Base-by-base conservation (phyloP, 208 protist genomes). In the Wallacemonas rigidus region DNA sequence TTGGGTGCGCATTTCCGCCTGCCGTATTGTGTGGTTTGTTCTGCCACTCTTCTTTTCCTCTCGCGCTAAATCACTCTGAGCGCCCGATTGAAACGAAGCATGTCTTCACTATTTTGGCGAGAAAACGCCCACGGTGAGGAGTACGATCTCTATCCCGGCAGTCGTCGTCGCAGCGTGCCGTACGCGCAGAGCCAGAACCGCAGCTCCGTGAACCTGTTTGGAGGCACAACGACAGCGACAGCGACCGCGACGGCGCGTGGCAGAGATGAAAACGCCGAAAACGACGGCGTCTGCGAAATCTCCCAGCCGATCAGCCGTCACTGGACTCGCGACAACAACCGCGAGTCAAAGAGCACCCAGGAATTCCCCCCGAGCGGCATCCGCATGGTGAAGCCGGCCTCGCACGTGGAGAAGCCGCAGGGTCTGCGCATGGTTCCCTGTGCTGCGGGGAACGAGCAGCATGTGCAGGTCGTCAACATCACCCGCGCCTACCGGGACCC, bases 391-490 rank as follows among this genome's bases (percentile, higher is more conserved):
- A 5, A 54, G 40, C 74, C 68, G 15, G 67, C 70, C n/a, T 5
- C 36, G 57, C 82, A 65, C 40, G 60, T 53, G 2, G 88, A 90
- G 61, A 76, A 80, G 11, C 82, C 86, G n/a, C 77, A 83, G 39
- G 88, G 90, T n/a, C 81, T 92, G 35, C 81, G 80, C 51, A 70
- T 85, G 36, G 56, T 92, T 14, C 69, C 44, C 35, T 9, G 51
- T 53, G 88, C 86, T 1, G 63, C 77, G 0, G 88, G 76, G 1
- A 78, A 75, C 12, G 47, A 67, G 47, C 91, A 94, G 72, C 60
- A 87, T 54, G 75, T 96, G 55, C 88, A 96, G 74, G 88, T 96
- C 11, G 91, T 96, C 4, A 88, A 85, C 72, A 76, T 95, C 53
- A 91, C 87, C 0, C 68, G 76, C 15, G 79, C 77, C 38, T 95